Base-by-base conservation (phyloP, 129 eudicot species). In the Flaveria robusta region DNA sequence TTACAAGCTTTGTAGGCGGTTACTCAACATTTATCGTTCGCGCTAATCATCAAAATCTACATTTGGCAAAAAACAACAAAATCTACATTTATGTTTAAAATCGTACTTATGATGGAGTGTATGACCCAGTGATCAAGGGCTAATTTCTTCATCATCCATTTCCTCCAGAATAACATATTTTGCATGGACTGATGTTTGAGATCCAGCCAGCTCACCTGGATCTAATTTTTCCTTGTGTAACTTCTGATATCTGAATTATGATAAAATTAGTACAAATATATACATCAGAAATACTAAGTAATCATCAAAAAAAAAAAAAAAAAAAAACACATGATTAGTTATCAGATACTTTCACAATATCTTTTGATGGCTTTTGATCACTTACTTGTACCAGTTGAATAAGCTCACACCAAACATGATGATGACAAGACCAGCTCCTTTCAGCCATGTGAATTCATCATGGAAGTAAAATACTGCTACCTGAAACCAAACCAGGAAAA, bases 381-480 rank as follows among this genome's bases (percentile, higher is more conserved):
- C 98, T 81, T 87, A 94, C 98, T 94, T 94, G 97, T 87, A 94
- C 97, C 86, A 87, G 72, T 94, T 94, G 75, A 94, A 94, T 65
- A 94, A 77, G 75, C 98, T 84, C 81, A 91, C 98, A 72, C 98
- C 98, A 77, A 91, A 24, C 83, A 94, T 85, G 54, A 94, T 94
- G 20, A 77, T 91, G 62, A 84, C 64, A 20, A 94, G 98, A 68
- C 98, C 98, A 59, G 76, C 79, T 51, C 96, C 98, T 83, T 91
- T 94, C 84, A 94, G 71, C 96, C 93, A 88, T 66, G 97, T 94
- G 76, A 94, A 94, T 66, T 94, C 86, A 72, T 94, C 98, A 77
- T 94, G 96, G 82, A 94, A 94, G 86, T 94, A 94, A 59, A 94
- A 87, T 66, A 94, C 97, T 18, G 98, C 98, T 55, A 91, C 98